Evolutionary conservation across 1,139 yeast species (phyloP).

Genomic region (Yamadazyma dendronema): DNA sequence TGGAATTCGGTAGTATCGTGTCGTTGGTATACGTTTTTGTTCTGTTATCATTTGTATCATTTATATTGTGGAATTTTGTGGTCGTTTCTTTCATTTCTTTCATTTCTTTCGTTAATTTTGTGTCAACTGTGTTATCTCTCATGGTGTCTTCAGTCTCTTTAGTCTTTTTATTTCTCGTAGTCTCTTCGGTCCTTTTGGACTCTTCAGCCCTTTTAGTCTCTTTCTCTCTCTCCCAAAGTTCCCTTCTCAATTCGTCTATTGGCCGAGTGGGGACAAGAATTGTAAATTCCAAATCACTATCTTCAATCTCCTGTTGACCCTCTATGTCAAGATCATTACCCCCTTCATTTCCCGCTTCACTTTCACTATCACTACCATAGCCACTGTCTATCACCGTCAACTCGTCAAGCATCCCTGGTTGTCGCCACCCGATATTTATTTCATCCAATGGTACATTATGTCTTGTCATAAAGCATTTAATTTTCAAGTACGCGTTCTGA

Average conservation of each 20-base stretch:
- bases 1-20: too few relatives aligned
- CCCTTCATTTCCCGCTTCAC: conserved; percentile 1
- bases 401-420: not conserved
- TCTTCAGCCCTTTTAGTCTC: not conserved
- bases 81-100: too few relatives aligned
- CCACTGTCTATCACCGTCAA: not conserved
- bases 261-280: not conserved
- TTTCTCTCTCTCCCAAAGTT: not conserved
- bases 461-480: conserved; percentile 1
- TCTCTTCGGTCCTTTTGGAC: not conserved
- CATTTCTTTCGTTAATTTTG: too few relatives aligned
- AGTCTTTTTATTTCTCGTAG: too few relatives aligned
- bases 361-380: not conserved
- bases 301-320: conserved; percentile 2
- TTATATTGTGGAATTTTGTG: too few relatives aligned
- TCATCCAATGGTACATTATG: conserved; percentile 10
- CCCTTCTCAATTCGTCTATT: not conserved
- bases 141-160: too few relatives aligned
- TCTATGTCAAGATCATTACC: not conserved
- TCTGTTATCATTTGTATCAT: too few relatives aligned
- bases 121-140: too few relatives aligned
- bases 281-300: conserved; percentile 10
- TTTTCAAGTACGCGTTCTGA: not conserved
- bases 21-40: too few relatives aligned
- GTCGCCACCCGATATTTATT: conserved; percentile 9